These are phyloP conservation scores for Hura crepitans DNA, from an alignment of 441 rosid species.

Conservation along the genomic window DNA sequence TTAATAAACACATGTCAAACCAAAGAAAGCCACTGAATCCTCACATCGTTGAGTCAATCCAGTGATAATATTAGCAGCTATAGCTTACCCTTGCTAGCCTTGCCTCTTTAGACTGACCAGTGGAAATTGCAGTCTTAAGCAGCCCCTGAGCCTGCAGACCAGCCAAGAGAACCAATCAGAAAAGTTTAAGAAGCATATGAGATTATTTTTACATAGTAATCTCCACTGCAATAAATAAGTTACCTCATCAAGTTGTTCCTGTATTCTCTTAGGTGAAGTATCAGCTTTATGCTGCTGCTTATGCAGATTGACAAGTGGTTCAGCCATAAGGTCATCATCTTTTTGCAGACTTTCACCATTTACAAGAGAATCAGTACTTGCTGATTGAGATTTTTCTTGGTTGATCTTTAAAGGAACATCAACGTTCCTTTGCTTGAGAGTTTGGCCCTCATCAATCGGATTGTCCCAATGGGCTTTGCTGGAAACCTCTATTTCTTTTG, in stretches of 20 bases:
- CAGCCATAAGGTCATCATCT: conserved; percentile 40
- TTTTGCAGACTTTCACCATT: conserved; percentile 33
- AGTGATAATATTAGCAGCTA: conserved; percentile 1
- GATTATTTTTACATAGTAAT: conserved; percentile 20
- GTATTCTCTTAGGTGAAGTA: conserved; percentile 44
- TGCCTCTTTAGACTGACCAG: conserved; percentile 98
- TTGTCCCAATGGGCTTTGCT: conserved; percentile 38
- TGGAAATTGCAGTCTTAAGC: conserved; percentile 70
- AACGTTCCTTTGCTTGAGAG: conserved; percentile 31
- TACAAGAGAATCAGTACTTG: conserved; percentile 33
- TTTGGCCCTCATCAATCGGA: conserved; percentile 35
- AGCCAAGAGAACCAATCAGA: conserved; percentile 30
- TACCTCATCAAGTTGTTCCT: conserved; percentile 97
- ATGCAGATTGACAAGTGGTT: conserved; percentile 42
- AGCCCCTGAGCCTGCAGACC: conserved; percentile 87
- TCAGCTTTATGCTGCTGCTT: conserved; percentile 42
- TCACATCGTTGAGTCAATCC: background rate
- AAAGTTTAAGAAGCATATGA: conserved; percentile 18
- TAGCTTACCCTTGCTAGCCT: conserved; percentile 89
- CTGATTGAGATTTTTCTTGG: conserved; percentile 42
- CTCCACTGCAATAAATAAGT: conserved; percentile 17
- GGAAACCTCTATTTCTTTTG: conserved; percentile 46
- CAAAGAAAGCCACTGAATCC: background rate
- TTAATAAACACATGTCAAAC: background rate
- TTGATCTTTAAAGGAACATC: conserved; percentile 44